A percentile compares a stretch with the other conserved stretches of the same genome.
Conservation (phyloP, 257 asterid species). For the Solanum bulbocastanum region DNA sequence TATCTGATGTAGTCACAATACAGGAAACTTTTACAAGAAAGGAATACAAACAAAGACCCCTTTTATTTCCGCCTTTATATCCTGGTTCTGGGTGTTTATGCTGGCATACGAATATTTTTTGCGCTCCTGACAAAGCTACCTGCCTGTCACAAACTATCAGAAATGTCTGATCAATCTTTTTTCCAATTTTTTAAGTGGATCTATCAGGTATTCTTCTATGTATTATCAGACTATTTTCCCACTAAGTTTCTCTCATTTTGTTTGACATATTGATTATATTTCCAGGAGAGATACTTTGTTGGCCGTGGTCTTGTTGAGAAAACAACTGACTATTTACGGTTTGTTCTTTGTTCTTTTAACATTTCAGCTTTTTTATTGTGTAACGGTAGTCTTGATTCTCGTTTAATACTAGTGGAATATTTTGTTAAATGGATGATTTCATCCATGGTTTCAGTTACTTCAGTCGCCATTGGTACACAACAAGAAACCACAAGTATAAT, state of each 20-base stretch:
- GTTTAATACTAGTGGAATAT: not conserved
- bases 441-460: not conserved
- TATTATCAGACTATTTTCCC: not conserved
- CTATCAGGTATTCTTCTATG: conserved; percentile 50
- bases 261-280: conserved; percentile 1
- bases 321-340: conserved; percentile 80
- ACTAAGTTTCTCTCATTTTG: not conserved
- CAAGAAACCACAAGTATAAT: not conserved
- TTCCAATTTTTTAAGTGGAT: conserved; percentile 98
- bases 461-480: not conserved
- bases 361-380: not conserved
- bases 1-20: conserved; percentile 20
- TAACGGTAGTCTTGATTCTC: not conserved
- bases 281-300: conserved; percentile 96
- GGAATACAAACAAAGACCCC: conserved; percentile 41
- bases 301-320: conserved; percentile 98
- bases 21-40: conserved; percentile 77
- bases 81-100: conserved; percentile 82
- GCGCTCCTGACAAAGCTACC: conserved; percentile 76
- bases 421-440: not conserved
- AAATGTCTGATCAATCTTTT: conserved; percentile 85
- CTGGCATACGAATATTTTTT: conserved; percentile 65
- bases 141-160: conserved; percentile 72
- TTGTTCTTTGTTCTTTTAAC: conserved; percentile 7
- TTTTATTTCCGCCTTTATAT: conserved; percentile 80